phyloP scores from a whole-genome alignment of 2,329 filamentous ascomycete species.

The Cyphellophora europaea region DNA sequence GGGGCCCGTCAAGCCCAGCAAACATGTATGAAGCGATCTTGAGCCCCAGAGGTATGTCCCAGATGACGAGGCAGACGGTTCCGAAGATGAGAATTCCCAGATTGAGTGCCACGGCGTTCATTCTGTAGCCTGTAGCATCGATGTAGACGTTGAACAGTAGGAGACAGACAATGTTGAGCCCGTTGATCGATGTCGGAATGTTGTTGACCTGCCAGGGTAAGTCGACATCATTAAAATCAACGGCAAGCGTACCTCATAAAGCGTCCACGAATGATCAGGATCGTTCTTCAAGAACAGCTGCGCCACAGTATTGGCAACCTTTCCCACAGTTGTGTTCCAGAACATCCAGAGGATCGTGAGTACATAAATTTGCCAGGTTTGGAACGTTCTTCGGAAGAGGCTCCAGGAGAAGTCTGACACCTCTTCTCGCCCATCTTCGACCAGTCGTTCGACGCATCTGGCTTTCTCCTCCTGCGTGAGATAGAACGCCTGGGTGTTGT shows the following conservation, averaged over 20 bases:
- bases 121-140: slow-evolving; percentile 25
- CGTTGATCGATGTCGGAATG: slow-evolving; percentile 23
- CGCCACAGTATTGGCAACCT: slow-evolving; percentile 22
- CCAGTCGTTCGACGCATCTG: slow-evolving; percentile 13
- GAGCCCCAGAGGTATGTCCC: slow-evolving; percentile 25
- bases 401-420: slow-evolving; percentile 19
- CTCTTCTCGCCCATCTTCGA: slow-evolving; percentile 24
- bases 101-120: slow-evolving; percentile 24
- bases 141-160: slow-evolving; percentile 21
- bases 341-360: slow-evolving; percentile 20
- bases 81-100: slow-evolving; percentile 23
- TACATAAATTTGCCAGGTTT: slow-evolving; percentile 21
- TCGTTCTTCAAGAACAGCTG: slow-evolving; percentile 19
- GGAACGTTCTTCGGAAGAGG: slow-evolving; percentile 16
- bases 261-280: slow-evolving; percentile 19
- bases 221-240: too few species aligned
- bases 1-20: slow-evolving; percentile 26
- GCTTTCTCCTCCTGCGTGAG: slow-evolving; percentile 21
- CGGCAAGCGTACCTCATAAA: too few species aligned
- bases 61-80: slow-evolving; percentile 23
- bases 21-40: slow-evolving; percentile 27
- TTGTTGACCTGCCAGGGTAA: too few species aligned
- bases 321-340: slow-evolving; percentile 16
- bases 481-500: slow-evolving; percentile 33
- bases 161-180: slow-evolving; percentile 22